Percentiles rank a stretch among this genome's conserved stretches.
Evolutionary conservation across 108 stramenopile species (phyloP).

Genomic region (Hondaea fermentalgiana): DNA sequence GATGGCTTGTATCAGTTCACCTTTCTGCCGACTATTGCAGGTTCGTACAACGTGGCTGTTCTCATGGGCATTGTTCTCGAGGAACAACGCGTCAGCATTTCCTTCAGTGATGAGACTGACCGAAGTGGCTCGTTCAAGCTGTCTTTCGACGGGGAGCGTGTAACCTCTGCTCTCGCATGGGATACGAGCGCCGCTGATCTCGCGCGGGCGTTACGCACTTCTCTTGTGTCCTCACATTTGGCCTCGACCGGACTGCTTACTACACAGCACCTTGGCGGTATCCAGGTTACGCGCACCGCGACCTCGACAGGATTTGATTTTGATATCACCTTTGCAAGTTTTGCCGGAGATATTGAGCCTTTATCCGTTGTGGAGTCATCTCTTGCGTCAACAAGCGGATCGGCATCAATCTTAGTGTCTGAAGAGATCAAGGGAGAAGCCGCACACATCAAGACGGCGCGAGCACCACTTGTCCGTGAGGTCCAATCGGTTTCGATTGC

Average conservation of each 20-base stretch:
- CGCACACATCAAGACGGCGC: background rate
- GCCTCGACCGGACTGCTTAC: background rate
- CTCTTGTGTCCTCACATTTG: background rate
- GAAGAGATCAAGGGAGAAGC: background rate
- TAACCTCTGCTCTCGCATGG: constrained; percentile 50
- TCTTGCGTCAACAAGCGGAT: background rate
- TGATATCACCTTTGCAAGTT: constrained; percentile 8
- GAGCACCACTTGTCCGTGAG: background rate
- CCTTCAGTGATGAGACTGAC: constrained; percentile 25
- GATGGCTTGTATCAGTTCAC: constrained; percentile 50
- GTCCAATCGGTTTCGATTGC: background rate
- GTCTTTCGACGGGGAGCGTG: constrained; percentile 16
- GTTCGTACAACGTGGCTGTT: constrained; percentile 53
- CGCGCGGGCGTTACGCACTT: background rate
- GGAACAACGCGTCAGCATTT: constrained; percentile 45
- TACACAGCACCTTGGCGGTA: background rate
- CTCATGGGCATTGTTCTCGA: constrained; percentile 39
- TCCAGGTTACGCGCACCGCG: background rate
- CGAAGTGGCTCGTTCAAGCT: constrained; percentile 48
- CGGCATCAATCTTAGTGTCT: background rate
- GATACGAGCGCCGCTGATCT: constrained; percentile 27
- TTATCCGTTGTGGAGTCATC: background rate
- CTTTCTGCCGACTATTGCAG: constrained; percentile 47
- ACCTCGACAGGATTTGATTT: background rate
- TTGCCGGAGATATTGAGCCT: background rate